These are phyloP conservation scores for Sporothrix inflata DNA, from an alignment of 2,329 filamentous ascomycete species.

Conservation along the genomic window DNA sequence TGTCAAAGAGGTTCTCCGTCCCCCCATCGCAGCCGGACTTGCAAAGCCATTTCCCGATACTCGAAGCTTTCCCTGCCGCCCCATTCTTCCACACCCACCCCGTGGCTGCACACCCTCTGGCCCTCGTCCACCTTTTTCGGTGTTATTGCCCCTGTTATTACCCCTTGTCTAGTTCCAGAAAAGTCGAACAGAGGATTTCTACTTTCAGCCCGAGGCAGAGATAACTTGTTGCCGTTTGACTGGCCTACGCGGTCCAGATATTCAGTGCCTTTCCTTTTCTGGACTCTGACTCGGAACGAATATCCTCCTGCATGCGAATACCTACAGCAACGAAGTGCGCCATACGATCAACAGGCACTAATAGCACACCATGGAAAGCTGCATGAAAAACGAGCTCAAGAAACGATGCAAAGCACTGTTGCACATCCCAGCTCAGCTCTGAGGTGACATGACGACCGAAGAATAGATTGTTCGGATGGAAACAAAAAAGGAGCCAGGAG, in stretches of 20 bases:
- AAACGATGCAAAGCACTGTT: background rate
- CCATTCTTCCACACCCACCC: conserved; percentile 17
- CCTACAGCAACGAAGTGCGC: background rate
- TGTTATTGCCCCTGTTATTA: conserved; percentile 38
- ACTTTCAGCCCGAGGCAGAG: conserved; percentile 30
- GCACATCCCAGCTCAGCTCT: background rate
- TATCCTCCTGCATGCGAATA: background rate
- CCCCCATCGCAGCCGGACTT: background rate
- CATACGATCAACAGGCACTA: conserved; percentile 6
- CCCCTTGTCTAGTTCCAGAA: conserved; percentile 30
- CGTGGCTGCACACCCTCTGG: background rate
- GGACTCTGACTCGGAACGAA: conserved; percentile 7
- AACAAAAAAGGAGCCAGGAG: background rate
- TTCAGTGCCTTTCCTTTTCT: conserved; percentile 19
- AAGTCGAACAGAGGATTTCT: conserved; percentile 1
- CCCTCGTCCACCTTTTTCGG: conserved; percentile 26
- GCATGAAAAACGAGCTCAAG: background rate
- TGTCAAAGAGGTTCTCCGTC: conserved; percentile 14
- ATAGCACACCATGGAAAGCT: conserved; percentile 1
- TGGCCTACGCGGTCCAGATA: conserved; percentile 38
- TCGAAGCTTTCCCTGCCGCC: conserved; percentile 33
- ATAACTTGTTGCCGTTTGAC: conserved; percentile 47
- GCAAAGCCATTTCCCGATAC: conserved; percentile 40
- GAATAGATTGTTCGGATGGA: background rate
- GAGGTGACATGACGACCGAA: background rate